Base-by-base conservation (phyloP, 2,329 filamentous ascomycete genomes). In the Sclerotinia nivalis region DNA sequence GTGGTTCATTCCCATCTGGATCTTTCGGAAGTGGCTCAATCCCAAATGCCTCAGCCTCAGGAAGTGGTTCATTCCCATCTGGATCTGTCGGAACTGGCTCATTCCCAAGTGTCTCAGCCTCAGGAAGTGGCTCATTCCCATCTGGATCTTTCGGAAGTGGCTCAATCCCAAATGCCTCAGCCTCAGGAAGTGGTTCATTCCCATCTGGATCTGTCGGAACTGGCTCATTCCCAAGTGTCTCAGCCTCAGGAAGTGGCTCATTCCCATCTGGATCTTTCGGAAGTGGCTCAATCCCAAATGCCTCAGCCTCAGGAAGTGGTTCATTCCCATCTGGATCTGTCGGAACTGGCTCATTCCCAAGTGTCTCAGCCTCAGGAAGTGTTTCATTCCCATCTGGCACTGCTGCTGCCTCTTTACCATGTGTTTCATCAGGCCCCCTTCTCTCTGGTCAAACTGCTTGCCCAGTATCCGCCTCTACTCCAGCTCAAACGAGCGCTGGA, bases 1-100 rank as follows among this genome's bases (percentile, higher is more conserved):
- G 45, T 34, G 59, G 59, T 18, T 31, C 59, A 15, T 47, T 18
- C 7, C 43, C 59, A 40, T 67, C 65, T 37, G 65, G 37, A 37
- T 43, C 22, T 4, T 25, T 34, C 2, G 58, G 34, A 40, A 40
- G 34, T 1, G 34, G 2, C 3, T 8, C 64, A 25, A 25, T 28
- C 49, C 47, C 47, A 54, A 20, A 9, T 52, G 31, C 10, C 4
- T 54, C 47, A 20, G 6, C 45, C 28, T n/a, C 61, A 15, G 50
- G 50, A 22, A 49, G 22, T n/a, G 28, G 25, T 13, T 25, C 45
- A 18, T 20, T 43, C 8, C 43, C 60, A 49, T 47, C 60, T 47
- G 13, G 22, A 0, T n/a, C 62, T 34, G n/a, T n/a, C n/a, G 34
- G 34, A 50, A 25, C 1, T 5, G 47, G 45, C 4, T 66, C 62